Base-by-base conservation (phyloP, 2,329 filamentous ascomycete species). In the Orbilia javanica region DNA sequence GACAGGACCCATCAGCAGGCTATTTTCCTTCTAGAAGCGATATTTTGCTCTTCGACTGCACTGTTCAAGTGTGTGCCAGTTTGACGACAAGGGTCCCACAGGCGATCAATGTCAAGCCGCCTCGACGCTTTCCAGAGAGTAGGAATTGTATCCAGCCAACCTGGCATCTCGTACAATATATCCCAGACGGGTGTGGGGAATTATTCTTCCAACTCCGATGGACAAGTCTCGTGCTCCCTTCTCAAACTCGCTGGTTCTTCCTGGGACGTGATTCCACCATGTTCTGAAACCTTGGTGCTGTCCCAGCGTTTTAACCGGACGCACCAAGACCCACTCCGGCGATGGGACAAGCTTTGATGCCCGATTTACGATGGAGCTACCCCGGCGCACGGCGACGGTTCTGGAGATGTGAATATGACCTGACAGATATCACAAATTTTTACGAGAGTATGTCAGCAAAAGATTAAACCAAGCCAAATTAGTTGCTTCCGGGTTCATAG, bases 181-280 rank as follows among this genome's bases (percentile, higher is more conserved):
- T 78, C 74, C 74, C 74, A 78, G 74, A 78, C 74, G 34, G 55
- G 67, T 78, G 74, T 78, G 74, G 74, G 74, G 74, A 78, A 78
- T 78, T 72, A 78, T 78, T 78, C 74, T 78, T 78, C 74, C 74
- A 78, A 78, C 74, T 78, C 74, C 74, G 74, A 78, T 63, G 52
- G 52, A 78, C 60, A 42, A 78, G 74, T 78, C 74, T 72, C 74
- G 74, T 78, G 74, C 67, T 27, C 62, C 52, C 50, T 67, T 71
- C 66, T 71, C 60, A 62, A 77, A 77, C 66, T 29, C 42, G 13
- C 42, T 39, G 60, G 48, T 52, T 42, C 44, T 71, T 60, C 52
- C 65, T 64, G 44, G 60, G 52, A 67, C 42, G 42, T 67, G 34
- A 67, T 36, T 64, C 66, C 62, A 62, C 50, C 62, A 67, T 71